Conservation (phyloP, 75 land plant genomes). For the Pinus albicaulis region DNA sequence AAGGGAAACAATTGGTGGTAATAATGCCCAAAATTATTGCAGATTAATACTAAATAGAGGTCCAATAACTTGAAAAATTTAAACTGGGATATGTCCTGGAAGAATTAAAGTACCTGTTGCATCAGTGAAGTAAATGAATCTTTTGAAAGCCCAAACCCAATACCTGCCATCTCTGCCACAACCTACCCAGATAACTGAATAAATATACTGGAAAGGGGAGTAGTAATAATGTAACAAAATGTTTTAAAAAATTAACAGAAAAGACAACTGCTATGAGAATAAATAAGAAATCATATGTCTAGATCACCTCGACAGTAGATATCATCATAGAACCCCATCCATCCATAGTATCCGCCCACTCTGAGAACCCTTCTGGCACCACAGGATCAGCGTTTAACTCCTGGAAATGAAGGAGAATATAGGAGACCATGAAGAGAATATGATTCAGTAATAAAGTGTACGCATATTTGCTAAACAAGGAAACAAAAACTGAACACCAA, state of each 20-base stretch:
- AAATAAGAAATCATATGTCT: conserved; percentile 1
- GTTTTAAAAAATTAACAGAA: neutral
- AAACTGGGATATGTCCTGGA: neutral
- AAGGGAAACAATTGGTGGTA: neutral
- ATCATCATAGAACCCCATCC: conserved; percentile 97
- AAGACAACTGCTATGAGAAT: neutral
- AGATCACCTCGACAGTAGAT: conserved; percentile 79
- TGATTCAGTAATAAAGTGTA: neutral
- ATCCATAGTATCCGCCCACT: conserved; percentile 92
- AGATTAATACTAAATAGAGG: neutral
- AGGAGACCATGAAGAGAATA: neutral
- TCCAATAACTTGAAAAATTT: neutral
- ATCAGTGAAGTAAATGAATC: conserved; percentile 92
- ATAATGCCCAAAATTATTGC: neutral
- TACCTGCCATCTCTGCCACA: conserved; percentile 99
- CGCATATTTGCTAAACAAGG: neutral
- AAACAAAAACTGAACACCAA: too few relatives aligned
- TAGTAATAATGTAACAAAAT: neutral
- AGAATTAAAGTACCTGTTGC: conserved; percentile 54
- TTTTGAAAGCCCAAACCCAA: conserved; percentile 89
- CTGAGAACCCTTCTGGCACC: conserved; percentile 92
- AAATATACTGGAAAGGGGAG: neutral
- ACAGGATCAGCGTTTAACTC: conserved; percentile 95
- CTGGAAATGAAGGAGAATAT: conserved; percentile 28
- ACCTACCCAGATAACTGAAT: conserved; percentile 27